These are phyloP conservation scores for Linum usitatissimum DNA, from an alignment of 345 rosid genomes.

Conservation along the genomic window DNA sequence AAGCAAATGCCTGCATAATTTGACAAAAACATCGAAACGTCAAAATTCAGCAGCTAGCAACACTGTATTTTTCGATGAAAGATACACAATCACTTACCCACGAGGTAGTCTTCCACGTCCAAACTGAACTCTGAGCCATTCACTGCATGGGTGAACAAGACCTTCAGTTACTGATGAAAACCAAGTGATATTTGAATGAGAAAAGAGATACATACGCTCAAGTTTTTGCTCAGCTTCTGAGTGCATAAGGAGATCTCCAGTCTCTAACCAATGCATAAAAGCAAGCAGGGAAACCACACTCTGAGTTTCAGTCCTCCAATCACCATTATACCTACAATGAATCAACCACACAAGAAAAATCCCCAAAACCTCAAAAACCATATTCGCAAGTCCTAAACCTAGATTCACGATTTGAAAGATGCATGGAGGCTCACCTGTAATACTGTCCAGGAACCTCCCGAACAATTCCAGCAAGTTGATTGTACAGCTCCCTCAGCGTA, in stretches of 20 bases:
- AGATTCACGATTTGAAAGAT: not conserved
- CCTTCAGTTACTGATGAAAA: not conserved
- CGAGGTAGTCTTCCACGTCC: slow-evolving; percentile 86
- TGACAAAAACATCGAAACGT: not conserved
- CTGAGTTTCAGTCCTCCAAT: slow-evolving; percentile 92
- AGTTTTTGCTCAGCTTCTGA: slow-evolving; percentile 63
- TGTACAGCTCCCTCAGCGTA: slow-evolving; percentile 46
- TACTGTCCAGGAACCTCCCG: slow-evolving; percentile 60
- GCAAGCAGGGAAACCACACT: slow-evolving; percentile 74
- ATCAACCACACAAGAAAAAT: slow-evolving; percentile 6
- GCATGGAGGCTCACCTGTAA: slow-evolving; percentile 37
- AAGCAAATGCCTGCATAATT: slow-evolving; percentile 68
- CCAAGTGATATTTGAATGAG: not conserved
- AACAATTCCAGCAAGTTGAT: slow-evolving; percentile 45
- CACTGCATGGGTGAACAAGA: slow-evolving; percentile 38
- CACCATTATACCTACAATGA: slow-evolving; percentile 69
- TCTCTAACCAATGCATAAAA: slow-evolving; percentile 88
- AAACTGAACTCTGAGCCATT: slow-evolving; percentile 50
- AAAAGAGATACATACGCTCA: slow-evolving; percentile 50
- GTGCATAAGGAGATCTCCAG: slow-evolving; percentile 66
- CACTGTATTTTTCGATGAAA: too few relatives aligned
- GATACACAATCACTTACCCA: slow-evolving; percentile 38
- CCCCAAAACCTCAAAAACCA: slow-evolving; percentile 5
- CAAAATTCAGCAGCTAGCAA: slow-evolving; percentile 1
- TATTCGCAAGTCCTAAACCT: not conserved